These are phyloP conservation scores for Colletotrichum abscissum DNA, from an alignment of 2,329 filamentous ascomycete genomes.

Conservation along the genomic window DNA sequence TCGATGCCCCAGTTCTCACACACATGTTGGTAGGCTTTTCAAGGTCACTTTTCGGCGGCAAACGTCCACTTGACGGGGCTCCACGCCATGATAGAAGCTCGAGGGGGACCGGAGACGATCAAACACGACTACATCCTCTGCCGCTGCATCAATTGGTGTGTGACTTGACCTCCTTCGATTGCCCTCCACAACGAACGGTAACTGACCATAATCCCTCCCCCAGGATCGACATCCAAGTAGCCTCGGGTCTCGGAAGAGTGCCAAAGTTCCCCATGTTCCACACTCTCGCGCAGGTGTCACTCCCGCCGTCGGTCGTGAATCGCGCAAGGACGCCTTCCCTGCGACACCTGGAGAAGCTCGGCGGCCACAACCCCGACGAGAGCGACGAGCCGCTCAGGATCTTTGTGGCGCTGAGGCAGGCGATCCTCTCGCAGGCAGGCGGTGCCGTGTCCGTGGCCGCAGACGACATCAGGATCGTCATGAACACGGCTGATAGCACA, in stretches of 20 bases:
- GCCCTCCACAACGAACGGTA: background rate
- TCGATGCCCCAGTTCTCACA: background rate
- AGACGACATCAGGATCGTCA: constrained; percentile 35
- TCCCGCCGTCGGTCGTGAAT: constrained; percentile 19
- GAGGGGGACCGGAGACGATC: constrained; percentile 33
- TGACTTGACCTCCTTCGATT: background rate
- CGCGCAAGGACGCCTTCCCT: constrained; percentile 28
- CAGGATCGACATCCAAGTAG: constrained; percentile 36
- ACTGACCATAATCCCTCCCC: background rate
- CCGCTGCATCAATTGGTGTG: constrained; percentile 37
- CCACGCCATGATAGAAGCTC: constrained; percentile 29
- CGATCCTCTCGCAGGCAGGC: constrained; percentile 21
- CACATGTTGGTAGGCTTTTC: constrained; percentile 28
- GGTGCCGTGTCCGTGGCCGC: constrained; percentile 12
- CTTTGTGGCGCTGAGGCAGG: constrained; percentile 30
- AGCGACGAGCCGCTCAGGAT: constrained; percentile 21
- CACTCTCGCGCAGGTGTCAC: constrained; percentile 34
- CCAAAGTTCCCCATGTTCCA: constrained; percentile 36
- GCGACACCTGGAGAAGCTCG: constrained; percentile 25
- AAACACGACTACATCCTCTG: constrained; percentile 37
- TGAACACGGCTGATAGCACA: constrained; percentile 35
- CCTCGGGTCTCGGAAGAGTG: constrained; percentile 33
- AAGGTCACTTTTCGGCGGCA: constrained; percentile 33
- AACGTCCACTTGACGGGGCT: constrained; percentile 33
- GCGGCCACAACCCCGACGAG: constrained; percentile 16